phyloP scores from a whole-genome alignment of 148 eudicot species.

The Rhododendron ferrugineum region DNA sequence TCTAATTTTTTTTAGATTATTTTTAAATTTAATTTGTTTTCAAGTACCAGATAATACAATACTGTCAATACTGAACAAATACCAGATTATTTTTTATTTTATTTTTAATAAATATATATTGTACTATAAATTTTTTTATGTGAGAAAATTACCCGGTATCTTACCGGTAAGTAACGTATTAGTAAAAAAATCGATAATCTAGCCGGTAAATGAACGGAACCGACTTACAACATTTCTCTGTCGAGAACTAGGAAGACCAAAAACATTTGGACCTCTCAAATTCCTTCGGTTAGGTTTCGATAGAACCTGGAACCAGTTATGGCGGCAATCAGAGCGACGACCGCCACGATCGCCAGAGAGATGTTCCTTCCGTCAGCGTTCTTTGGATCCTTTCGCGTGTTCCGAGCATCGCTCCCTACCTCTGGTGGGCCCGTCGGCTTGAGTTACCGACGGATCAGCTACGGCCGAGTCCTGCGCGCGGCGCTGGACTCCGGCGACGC shows the following conservation, averaged over 20 bases:
- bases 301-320: conserved; percentile 12
- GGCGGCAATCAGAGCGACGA: conserved; percentile 46
- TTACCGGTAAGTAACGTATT: too few species aligned
- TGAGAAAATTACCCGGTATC: too few species aligned
- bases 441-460: conserved; percentile 32
- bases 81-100: too few species aligned
- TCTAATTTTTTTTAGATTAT: too few species aligned
- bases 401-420: conserved; percentile 12
- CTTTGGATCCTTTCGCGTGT: conserved; percentile 5
- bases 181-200: neutral
- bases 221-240: neutral
- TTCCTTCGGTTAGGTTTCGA: neutral
- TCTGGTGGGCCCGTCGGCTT: neutral
- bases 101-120: too few species aligned
- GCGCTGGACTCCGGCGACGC: conserved; percentile 34
- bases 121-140: too few species aligned
- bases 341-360: conserved; percentile 30
- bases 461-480: conserved; percentile 31
- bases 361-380: conserved; percentile 26
- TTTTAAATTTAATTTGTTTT: too few species aligned
- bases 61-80: too few species aligned
- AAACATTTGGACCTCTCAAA: neutral
- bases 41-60: too few species aligned
- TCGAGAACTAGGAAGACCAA: neutral
- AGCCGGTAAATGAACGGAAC: neutral